phyloP scores from a whole-genome alignment of 2,329 filamentous ascomycete species.

The Botrytis sinoallii region DNA sequence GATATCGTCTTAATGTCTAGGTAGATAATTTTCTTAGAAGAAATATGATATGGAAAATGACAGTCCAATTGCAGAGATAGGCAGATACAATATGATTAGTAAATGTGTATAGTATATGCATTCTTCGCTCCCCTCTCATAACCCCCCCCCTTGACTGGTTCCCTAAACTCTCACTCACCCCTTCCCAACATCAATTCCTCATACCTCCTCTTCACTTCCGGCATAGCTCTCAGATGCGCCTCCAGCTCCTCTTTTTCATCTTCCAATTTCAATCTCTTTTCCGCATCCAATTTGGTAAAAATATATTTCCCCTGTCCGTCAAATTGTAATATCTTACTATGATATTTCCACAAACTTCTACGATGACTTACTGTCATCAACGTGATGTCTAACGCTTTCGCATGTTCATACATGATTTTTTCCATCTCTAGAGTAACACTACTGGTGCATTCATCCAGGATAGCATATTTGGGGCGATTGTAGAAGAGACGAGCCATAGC shows the following conservation, averaged over 20 bases:
- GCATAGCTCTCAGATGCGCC: slow-evolving; percentile 76
- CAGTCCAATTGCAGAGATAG: not conserved
- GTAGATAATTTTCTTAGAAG: not conserved
- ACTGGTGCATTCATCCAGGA: slow-evolving; percentile 94
- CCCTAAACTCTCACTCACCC: not conserved
- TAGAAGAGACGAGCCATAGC: slow-evolving; percentile 97
- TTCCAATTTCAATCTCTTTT: slow-evolving; percentile 78
- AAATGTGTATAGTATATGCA: not conserved
- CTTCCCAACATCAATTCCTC: slow-evolving; percentile 61
- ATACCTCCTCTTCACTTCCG: slow-evolving; percentile 82
- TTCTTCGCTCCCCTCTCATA: not conserved
- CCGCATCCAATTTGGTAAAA: slow-evolving; percentile 86
- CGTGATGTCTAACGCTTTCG: slow-evolving; percentile 86
- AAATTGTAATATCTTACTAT: slow-evolving; percentile 91
- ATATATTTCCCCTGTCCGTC: slow-evolving; percentile 90
- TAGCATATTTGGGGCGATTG: slow-evolving; percentile 87
- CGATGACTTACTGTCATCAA: slow-evolving; percentile 96
- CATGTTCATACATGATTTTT: slow-evolving; percentile 94
- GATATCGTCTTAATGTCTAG: not conserved
- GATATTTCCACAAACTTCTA: slow-evolving; percentile 93
- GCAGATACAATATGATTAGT: not conserved
- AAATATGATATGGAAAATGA: not conserved
- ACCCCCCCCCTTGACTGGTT: not conserved
- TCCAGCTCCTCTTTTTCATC: slow-evolving; percentile 97
- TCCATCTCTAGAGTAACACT: slow-evolving; percentile 95